Conservation (phyloP, 306 rosid species). For the Datisca glomerata region DNA sequence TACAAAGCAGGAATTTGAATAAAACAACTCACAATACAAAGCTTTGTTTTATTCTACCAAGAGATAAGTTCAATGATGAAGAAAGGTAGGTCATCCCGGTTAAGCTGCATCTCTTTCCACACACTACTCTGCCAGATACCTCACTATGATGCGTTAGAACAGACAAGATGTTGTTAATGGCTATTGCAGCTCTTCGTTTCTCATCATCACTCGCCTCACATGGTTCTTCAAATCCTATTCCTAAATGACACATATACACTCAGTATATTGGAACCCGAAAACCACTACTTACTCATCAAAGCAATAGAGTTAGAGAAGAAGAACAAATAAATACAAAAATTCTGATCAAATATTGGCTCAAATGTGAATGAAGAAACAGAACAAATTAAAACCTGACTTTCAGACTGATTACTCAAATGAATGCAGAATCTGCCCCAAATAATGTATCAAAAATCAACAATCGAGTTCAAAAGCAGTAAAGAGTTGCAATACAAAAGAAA, state of each 20-base stretch:
- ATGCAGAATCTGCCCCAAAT: background rate
- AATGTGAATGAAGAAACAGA: constrained; percentile 4
- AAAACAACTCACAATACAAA: constrained; percentile 98
- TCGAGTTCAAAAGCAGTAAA: too few relatives aligned
- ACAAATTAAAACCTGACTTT: background rate
- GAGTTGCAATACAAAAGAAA: too few relatives aligned
- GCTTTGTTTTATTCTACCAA: constrained; percentile 99
- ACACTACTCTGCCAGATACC: constrained; percentile 60
- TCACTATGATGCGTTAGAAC: constrained; percentile 68
- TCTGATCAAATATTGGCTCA: background rate
- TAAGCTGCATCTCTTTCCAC: constrained; percentile 57
- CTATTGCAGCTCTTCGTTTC: constrained; percentile 47
- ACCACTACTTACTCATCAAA: background rate
- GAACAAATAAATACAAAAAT: constrained; percentile 2
- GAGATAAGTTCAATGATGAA: constrained; percentile 84
- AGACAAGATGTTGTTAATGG: constrained; percentile 56
- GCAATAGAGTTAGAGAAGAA: background rate
- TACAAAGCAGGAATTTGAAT: constrained; percentile 18
- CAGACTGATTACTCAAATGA: background rate
- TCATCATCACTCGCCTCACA: constrained; percentile 72
- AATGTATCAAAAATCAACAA: too few relatives aligned
- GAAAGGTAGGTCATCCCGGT: constrained; percentile 53
- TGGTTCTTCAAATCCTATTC: constrained; percentile 45
- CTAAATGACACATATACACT: constrained; percentile 15
- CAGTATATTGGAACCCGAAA: constrained; percentile 4